Percentiles rank a stretch among this genome's conserved stretches.
phyloP scores from a whole-genome alignment of 805 yeast genomes.

The Kodamaea hsintzibuensis region DNA sequence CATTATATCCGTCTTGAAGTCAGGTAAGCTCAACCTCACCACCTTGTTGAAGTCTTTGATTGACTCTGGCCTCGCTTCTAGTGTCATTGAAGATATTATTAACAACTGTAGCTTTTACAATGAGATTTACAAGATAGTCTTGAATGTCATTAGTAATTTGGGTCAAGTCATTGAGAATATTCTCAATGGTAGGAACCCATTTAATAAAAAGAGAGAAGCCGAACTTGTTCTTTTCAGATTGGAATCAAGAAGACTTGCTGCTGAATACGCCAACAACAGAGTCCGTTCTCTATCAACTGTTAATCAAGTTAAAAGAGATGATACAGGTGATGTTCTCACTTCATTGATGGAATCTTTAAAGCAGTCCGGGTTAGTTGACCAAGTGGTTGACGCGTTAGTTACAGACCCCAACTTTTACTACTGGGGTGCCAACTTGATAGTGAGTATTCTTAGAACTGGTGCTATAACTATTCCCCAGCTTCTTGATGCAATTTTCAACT shows the following conservation, averaged over 20 bases:
- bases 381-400: slow-evolving; percentile 38
- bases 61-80: slow-evolving; percentile 43
- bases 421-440: slow-evolving; percentile 40
- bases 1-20: slow-evolving; percentile 30
- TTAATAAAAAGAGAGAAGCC: slow-evolving; percentile 23
- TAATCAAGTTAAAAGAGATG: slow-evolving; percentile 4
- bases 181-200: slow-evolving; percentile 20
- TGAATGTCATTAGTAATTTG: slow-evolving; percentile 31
- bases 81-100: slow-evolving; percentile 36
- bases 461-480: slow-evolving; percentile 30
- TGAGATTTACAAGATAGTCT: slow-evolving; percentile 39
- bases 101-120: slow-evolving; percentile 40
- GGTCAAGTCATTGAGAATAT: slow-evolving; percentile 24
- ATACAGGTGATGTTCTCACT: slow-evolving; percentile 17
- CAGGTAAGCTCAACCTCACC: slow-evolving; percentile 32
- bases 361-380: slow-evolving; percentile 42
- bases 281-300: neutral
- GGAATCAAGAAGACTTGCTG: slow-evolving; percentile 7
- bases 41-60: slow-evolving; percentile 41
- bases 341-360: slow-evolving; percentile 45
- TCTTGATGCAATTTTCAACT: slow-evolving; percentile 30
- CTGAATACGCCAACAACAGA: neutral
- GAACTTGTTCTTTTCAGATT: neutral
- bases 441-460: slow-evolving; percentile 27
- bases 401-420: slow-evolving; percentile 36